Conservation (phyloP, 305 asterid genomes). For the Fraxinus latifolia region DNA sequence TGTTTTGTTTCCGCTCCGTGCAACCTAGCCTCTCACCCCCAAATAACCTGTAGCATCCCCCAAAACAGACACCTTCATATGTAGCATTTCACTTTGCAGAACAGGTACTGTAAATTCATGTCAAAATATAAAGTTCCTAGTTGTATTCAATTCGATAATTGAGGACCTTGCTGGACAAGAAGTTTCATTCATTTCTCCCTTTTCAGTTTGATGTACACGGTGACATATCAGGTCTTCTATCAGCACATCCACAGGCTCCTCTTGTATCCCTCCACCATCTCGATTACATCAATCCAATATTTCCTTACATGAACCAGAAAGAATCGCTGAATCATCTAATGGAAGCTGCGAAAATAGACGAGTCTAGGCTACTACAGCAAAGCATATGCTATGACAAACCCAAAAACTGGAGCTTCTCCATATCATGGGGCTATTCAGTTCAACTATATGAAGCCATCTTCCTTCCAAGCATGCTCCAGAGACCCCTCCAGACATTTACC, state of each 20-base stretch:
- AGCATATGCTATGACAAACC: constrained; percentile 33
- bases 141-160: too few relatives aligned
- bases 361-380: constrained; percentile 36
- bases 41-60: too few relatives aligned
- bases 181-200: neutral
- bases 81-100: too few relatives aligned
- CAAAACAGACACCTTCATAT: too few relatives aligned
- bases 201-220: constrained; percentile 34
- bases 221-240: constrained; percentile 36
- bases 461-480: constrained; percentile 31
- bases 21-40: too few relatives aligned
- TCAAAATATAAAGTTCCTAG: too few relatives aligned
- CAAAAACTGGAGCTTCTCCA: constrained; percentile 33
- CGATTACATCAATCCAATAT: constrained; percentile 33
- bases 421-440: constrained; percentile 40
- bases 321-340: constrained; percentile 32
- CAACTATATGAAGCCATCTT: constrained; percentile 31
- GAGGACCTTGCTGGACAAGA: neutral
- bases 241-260: constrained; percentile 39
- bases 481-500: constrained; percentile 32
- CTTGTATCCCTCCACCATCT: constrained; percentile 39
- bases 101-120: too few relatives aligned
- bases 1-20: too few relatives aligned
- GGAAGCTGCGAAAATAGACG: constrained; percentile 24
- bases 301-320: constrained; percentile 25